Conservation (phyloP, 768 basidiomycete genomes). For the Lactarius hatsudake region DNA sequence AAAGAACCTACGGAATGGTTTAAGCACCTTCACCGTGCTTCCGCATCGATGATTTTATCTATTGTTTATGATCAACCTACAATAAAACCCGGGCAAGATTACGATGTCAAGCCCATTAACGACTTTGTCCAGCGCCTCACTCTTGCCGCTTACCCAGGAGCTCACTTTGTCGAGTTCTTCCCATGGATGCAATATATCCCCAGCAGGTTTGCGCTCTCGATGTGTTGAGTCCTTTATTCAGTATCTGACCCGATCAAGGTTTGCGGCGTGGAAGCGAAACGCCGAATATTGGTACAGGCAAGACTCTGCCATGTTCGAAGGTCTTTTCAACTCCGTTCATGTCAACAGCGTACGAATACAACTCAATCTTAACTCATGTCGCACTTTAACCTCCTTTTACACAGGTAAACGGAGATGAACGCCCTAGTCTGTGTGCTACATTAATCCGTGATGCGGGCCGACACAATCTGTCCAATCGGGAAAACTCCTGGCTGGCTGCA, state of each 20-base stretch:
- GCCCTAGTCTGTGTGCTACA: slow-evolving; percentile 20
- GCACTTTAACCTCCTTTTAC: background rate
- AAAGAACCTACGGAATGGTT: slow-evolving; percentile 34
- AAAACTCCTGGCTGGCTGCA: slow-evolving; percentile 28
- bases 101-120: slow-evolving; percentile 29
- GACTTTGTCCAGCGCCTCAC: slow-evolving; percentile 33
- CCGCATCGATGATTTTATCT: slow-evolving; percentile 34
- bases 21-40: slow-evolving; percentile 33
- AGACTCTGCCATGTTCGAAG: slow-evolving; percentile 23
- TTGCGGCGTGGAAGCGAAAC: slow-evolving; percentile 23
- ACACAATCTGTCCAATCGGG: slow-evolving; percentile 17
- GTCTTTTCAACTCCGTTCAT: slow-evolving; percentile 18
- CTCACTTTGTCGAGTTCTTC: slow-evolving; percentile 29
- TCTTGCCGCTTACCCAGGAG: slow-evolving; percentile 38
- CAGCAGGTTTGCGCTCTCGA: slow-evolving; percentile 12
- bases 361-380: background rate
- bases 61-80: slow-evolving; percentile 30
- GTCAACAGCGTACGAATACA: slow-evolving; percentile 7
- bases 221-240: background rate
- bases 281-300: slow-evolving; percentile 17
- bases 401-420: slow-evolving; percentile 20
- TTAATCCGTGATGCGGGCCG: slow-evolving; percentile 20
- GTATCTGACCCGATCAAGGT: slow-evolving; percentile 12
- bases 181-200: slow-evolving; percentile 26
- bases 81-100: slow-evolving; percentile 26